phyloP scores from a whole-genome alignment of 495 filamentous ascomycete species.

The Tuber umbilicatum region DNA sequence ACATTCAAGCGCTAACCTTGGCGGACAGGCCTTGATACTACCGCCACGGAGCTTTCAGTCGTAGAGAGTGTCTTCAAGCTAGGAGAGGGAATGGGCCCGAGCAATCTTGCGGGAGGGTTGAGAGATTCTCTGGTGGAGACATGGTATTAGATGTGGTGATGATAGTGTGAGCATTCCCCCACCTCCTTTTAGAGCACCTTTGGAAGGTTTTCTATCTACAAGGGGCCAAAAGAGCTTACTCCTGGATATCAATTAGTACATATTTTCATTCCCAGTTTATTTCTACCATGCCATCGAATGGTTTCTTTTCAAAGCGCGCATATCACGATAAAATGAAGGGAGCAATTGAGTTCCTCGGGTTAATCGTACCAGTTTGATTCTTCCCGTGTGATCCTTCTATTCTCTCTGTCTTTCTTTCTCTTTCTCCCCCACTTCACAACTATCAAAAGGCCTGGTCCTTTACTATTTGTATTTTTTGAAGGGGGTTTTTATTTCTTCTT shows the following conservation, averaged over 20 bases:
- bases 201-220: neutral
- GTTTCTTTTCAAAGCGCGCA: neutral
- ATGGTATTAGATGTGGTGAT: constrained; percentile 63
- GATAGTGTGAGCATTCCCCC: neutral
- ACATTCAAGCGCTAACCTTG: constrained; percentile 44
- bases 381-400: neutral
- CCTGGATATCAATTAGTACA: neutral
- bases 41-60: constrained; percentile 91
- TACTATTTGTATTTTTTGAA: constrained; percentile 3
- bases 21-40: constrained; percentile 73
- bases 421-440: neutral
- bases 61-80: constrained; percentile 91
- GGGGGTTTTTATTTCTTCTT: neutral
- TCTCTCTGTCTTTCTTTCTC: neutral
- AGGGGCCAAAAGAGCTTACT: neutral
- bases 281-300: neutral
- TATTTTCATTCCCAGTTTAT: neutral
- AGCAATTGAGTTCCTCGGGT: neutral
- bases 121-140: constrained; percentile 98
- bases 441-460: neutral
- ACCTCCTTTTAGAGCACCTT: neutral
- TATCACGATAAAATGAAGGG: neutral
- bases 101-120: constrained; percentile 66
- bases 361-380: neutral
- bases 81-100: constrained; percentile 75